Conservation (phyloP, 345 rosid species). For the Citrus inodora region DNA sequence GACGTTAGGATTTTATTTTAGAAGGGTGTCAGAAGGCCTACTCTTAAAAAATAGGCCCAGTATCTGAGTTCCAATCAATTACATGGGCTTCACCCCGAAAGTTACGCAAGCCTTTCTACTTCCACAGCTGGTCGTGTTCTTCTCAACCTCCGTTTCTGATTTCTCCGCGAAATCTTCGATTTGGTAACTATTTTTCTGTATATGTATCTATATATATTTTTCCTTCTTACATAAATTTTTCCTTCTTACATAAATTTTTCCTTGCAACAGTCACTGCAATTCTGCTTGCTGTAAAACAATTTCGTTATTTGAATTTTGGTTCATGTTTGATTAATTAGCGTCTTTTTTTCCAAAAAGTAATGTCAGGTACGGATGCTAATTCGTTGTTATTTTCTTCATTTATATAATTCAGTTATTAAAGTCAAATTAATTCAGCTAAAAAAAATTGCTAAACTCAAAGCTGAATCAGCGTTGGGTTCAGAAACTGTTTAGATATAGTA, state of each 20-base stretch:
- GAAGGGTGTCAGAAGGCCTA: too few relatives aligned
- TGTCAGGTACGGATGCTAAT: neutral
- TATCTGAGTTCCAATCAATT: too few relatives aligned
- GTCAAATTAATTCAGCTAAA: neutral
- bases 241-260: neutral
- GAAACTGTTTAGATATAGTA: neutral
- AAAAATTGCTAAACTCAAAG: neutral
- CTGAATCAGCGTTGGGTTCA: neutral
- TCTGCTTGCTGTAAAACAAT: neutral
- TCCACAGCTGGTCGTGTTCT: neutral
- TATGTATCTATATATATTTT: too few relatives aligned
- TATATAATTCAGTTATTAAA: neutral
- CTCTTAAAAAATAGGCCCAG: too few relatives aligned
- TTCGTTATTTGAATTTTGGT: neutral
- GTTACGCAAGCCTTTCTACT: neutral
- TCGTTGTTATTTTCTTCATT: neutral
- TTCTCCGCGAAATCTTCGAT: slow-evolving; percentile 6
- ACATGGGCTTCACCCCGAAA: neutral
- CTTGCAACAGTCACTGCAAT: neutral
- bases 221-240: neutral
- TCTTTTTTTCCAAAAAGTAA: neutral
- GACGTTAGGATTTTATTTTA: too few relatives aligned
- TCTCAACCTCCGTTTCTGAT: neutral
- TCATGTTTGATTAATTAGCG: neutral
- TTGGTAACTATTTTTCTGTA: neutral